Conservation (phyloP, 2,329 filamentous ascomycete species). For the Phyllosticta citribraziliensis region DNA sequence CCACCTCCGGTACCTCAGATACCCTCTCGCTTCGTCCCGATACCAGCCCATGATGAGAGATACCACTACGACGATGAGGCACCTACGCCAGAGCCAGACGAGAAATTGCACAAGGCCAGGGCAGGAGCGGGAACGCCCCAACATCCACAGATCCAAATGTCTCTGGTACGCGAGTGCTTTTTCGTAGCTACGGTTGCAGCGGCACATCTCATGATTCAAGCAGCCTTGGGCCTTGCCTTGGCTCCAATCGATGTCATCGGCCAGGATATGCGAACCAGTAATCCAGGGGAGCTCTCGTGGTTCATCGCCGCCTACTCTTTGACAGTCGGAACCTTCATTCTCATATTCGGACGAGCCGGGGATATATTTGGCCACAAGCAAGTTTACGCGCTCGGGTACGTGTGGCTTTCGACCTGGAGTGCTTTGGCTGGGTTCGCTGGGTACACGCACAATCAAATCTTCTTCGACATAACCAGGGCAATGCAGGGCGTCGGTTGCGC, state of each 20-base stretch:
- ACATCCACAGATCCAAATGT: constrained; percentile 13
- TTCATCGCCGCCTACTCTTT: constrained; percentile 34
- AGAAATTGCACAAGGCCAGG: background rate
- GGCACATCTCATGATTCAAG: constrained; percentile 23
- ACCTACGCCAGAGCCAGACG: background rate
- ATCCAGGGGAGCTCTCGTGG: constrained; percentile 35
- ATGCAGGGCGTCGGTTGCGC: constrained; percentile 33
- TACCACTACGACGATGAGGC: background rate
- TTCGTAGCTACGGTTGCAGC: constrained; percentile 21
- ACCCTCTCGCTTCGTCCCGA: background rate
- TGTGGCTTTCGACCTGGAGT: constrained; percentile 32
- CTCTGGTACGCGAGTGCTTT: constrained; percentile 15
- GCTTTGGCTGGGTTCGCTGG: constrained; percentile 29
- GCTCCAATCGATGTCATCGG: constrained; percentile 38
- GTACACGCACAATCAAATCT: constrained; percentile 23
- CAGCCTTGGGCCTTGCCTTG: constrained; percentile 23
- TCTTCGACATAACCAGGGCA: constrained; percentile 26
- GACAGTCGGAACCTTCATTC: constrained; percentile 37
- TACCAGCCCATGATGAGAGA: background rate
- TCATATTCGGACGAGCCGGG: constrained; percentile 35
- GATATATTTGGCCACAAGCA: constrained; percentile 36
- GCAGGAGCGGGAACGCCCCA: background rate
- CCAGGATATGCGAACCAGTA: constrained; percentile 29
- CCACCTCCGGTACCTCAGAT: background rate
- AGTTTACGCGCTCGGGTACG: constrained; percentile 31